Base-by-base conservation (phyloP, 2,329 filamentous ascomycete genomes). In the Cyclaneusma minus region DNA sequence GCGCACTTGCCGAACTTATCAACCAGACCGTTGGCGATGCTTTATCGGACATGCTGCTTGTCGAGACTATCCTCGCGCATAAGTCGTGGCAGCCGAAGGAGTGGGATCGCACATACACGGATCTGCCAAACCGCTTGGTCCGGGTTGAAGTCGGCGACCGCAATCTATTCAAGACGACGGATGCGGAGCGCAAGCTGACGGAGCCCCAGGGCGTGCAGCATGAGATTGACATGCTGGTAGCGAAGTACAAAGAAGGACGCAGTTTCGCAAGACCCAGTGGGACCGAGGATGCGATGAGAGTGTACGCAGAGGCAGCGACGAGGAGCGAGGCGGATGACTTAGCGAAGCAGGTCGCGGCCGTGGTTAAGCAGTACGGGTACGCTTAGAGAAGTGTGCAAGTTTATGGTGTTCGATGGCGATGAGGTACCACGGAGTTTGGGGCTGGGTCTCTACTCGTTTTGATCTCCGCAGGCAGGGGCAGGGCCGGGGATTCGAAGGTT, bases 21-120 rank as follows among this genome's bases (percentile, higher is more conserved):
- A 98, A 98, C 63, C 89, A 98, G 60, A 89, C 89, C 1, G 87
- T 95, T 24, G 89, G 89, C 28, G 89, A 98, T 48, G 89, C 89
- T 24, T 68, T 98, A 30, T 93, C 84, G 1, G 89, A 98, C 55
- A 80, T 94, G 67, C 69, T 98, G 23, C 73, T 98, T 45, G 85
- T 95, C 20, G 89, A 98, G 55, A 81, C 87, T 17, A 89, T 95
- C 39, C 74, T 98, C 21, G 85, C 89, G 5, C 84, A 95, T 66
- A 95, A 94, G 60, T 67, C 64, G 39, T 98, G 85, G 85, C 73
- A 69, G 14, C 74, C 84, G 23, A 75, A 76, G 48, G 83, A 95
- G 50, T 98, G 89, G 89, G 73, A 85, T 35, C 69, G 71, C 37
- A 94, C 84, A 4, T 98, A 98, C 58, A 78, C 70, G 13, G 89